Evolutionary conservation across 108 stramenopile genomes (phyloP).

Genomic region (Craspedostauros australis): DNA sequence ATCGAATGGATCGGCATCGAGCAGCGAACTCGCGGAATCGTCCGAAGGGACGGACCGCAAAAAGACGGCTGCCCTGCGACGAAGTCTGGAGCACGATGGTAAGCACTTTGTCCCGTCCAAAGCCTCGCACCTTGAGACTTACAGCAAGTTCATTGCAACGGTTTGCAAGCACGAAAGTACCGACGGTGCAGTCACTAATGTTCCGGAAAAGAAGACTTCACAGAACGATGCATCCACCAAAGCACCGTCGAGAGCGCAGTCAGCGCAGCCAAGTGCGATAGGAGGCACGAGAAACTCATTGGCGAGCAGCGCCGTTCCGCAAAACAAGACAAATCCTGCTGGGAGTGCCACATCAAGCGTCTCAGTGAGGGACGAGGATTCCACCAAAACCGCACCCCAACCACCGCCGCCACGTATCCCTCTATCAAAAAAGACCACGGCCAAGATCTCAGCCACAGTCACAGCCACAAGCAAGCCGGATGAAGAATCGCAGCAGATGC

Average conservation of each 20-base stretch:
- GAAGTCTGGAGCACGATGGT: slow-evolving; percentile 49
- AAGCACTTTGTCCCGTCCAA: slow-evolving; percentile 78
- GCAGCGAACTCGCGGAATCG: slow-evolving; percentile 6
- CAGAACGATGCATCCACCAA: neutral
- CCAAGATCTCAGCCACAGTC: no score
- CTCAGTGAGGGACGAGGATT: no score
- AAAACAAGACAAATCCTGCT: no score
- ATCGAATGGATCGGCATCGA: no score
- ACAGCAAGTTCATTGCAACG: slow-evolving; percentile 64
- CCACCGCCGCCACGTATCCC: neutral
- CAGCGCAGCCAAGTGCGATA: no score
- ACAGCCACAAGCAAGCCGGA: no score
- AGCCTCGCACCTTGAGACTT: slow-evolving; percentile 33
- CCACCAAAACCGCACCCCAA: neutral
- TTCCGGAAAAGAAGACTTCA: neutral
- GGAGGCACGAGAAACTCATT: no score
- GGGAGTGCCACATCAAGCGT: no score
- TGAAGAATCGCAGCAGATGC: slow-evolving; percentile 48
- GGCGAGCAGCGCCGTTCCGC: no score
- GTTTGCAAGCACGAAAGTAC: no score
- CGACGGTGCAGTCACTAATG: neutral
- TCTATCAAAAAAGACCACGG: neutral
- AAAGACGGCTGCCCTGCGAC: slow-evolving; percentile 17
- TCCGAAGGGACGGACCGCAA: no score
- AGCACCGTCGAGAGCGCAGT: no score